Conservation (phyloP, 1,139 yeast species). For the Candida buenavistaensis region DNA sequence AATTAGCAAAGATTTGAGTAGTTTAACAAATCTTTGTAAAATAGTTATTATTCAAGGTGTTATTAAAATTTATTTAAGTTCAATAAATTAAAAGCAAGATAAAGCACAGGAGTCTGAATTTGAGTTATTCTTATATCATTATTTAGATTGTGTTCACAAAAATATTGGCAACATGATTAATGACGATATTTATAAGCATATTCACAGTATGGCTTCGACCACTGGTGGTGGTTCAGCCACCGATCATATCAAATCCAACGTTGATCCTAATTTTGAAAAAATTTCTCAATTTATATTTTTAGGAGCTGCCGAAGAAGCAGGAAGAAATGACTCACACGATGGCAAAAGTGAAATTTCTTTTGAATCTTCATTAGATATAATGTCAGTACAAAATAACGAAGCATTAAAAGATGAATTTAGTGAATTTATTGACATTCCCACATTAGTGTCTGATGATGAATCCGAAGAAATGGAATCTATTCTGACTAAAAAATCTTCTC, state of each 20-base stretch:
- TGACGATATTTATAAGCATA: slow-evolving; percentile 16
- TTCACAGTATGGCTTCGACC: slow-evolving; percentile 11
- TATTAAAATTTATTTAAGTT: neutral
- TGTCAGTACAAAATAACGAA: slow-evolving; percentile 15
- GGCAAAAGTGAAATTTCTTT: slow-evolving; percentile 6
- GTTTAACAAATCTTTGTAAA: too few species aligned
- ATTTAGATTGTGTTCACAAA: slow-evolving; percentile 14
- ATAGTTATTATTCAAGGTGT: slow-evolving; percentile 3
- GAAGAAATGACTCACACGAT: slow-evolving; percentile 5
- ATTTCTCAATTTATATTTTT: slow-evolving; percentile 12
- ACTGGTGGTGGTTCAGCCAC: slow-evolving; percentile 7
- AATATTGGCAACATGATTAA: slow-evolving; percentile 13
- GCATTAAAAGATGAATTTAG: slow-evolving; percentile 12
- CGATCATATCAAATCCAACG: neutral
- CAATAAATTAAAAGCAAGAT: neutral
- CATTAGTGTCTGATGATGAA: slow-evolving; percentile 12
- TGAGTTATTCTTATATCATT: slow-evolving; percentile 13
- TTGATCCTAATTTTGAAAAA: slow-evolving; percentile 8
- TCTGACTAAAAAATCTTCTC: slow-evolving; percentile 11
- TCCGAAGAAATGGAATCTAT: slow-evolving; percentile 13
- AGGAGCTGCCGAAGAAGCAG: slow-evolving; percentile 11
- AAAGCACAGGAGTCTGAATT: slow-evolving; percentile 5
- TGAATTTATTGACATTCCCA: slow-evolving; percentile 15
- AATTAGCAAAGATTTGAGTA: too few species aligned
- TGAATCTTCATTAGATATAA: slow-evolving; percentile 15